Percentiles rank a stretch among this genome's conserved stretches.
Conservation (phyloP, 805 yeast genomes). For the Pichia deserticola region DNA sequence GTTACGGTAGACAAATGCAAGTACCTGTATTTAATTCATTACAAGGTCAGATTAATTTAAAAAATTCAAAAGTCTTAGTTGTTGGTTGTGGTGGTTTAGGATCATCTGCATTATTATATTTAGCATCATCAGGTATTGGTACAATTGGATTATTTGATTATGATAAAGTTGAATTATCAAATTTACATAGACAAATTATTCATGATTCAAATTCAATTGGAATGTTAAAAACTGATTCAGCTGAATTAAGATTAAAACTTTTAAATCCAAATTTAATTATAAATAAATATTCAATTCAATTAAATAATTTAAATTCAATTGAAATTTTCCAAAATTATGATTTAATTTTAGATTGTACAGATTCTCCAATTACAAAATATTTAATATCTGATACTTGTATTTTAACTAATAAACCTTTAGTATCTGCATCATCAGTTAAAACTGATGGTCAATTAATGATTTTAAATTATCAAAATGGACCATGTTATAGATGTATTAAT, state of each 20-base stretch:
- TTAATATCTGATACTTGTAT: constrained; percentile 82
- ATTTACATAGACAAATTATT: constrained; percentile 82
- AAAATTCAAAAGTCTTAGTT: constrained; percentile 55
- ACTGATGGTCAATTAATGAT: constrained; percentile 87
- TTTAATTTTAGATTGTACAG: constrained; percentile 86
- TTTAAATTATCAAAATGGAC: constrained; percentile 67
- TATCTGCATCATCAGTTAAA: constrained; percentile 87
- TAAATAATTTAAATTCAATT: constrained; percentile 53
- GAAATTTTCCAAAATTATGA: constrained; percentile 60
- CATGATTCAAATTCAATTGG: constrained; percentile 68
- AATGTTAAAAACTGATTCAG: constrained; percentile 70
- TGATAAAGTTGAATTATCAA: constrained; percentile 77
- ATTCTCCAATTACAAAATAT: constrained; percentile 82
- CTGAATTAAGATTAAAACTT: constrained; percentile 41
- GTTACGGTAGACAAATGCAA: constrained; percentile 94
- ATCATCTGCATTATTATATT: constrained; percentile 78
- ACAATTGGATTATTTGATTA: constrained; percentile 78
- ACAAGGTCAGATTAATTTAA: constrained; percentile 52
- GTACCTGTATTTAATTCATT: constrained; percentile 66
- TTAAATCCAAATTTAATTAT: constrained; percentile 67
- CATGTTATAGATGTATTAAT: constrained; percentile 91
- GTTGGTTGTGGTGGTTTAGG: constrained; percentile 98
- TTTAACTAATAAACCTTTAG: constrained; percentile 55
- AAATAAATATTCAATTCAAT: constrained; percentile 42
- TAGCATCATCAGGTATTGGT: constrained; percentile 87